These are phyloP conservation scores for Candida nonsorbophila DNA, from an alignment of 805 yeast species.

Conservation along the genomic window DNA sequence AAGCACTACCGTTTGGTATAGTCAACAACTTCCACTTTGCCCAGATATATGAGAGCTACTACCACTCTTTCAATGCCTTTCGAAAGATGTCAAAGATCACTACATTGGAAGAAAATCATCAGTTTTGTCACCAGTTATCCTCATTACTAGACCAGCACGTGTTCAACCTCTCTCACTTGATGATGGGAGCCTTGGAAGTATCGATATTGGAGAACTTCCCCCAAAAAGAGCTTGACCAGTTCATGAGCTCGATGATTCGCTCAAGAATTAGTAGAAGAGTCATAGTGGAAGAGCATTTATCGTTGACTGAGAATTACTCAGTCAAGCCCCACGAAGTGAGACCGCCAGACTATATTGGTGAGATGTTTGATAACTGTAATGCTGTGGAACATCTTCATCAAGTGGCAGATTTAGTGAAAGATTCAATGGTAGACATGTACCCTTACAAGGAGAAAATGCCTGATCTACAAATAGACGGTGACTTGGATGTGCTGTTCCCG, in stretches of 20 bases:
- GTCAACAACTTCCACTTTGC: constrained; percentile 82
- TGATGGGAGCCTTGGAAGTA: constrained; percentile 90
- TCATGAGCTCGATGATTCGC: constrained; percentile 73
- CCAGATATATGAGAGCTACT: constrained; percentile 84
- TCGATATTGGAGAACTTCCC: constrained; percentile 57
- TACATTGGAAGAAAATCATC: constrained; percentile 68
- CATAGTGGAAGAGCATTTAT: constrained; percentile 85
- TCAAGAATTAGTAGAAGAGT: constrained; percentile 87
- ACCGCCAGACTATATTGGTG: constrained; percentile 62
- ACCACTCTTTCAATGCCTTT: constrained; percentile 80
- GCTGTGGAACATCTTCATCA: constrained; percentile 60
- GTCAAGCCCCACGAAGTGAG: constrained; percentile 40
- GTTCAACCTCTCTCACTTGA: constrained; percentile 76
- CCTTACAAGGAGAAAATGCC: constrained; percentile 61
- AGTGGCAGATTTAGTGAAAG: constrained; percentile 48
- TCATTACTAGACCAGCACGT: constrained; percentile 74
- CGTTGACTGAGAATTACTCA: constrained; percentile 63
- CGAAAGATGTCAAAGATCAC: constrained; percentile 66
- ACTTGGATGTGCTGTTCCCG: constrained; percentile 61
- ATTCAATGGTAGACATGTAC: constrained; percentile 47
- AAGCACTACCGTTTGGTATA: constrained; percentile 75
- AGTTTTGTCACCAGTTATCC: constrained; percentile 61
- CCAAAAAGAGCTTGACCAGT: constrained; percentile 57
- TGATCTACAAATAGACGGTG: constrained; percentile 70
- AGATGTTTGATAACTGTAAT: constrained; percentile 73